These are phyloP conservation scores for Lentinula guzmanii DNA, from an alignment of 768 basidiomycete species.

Conservation along the genomic window DNA sequence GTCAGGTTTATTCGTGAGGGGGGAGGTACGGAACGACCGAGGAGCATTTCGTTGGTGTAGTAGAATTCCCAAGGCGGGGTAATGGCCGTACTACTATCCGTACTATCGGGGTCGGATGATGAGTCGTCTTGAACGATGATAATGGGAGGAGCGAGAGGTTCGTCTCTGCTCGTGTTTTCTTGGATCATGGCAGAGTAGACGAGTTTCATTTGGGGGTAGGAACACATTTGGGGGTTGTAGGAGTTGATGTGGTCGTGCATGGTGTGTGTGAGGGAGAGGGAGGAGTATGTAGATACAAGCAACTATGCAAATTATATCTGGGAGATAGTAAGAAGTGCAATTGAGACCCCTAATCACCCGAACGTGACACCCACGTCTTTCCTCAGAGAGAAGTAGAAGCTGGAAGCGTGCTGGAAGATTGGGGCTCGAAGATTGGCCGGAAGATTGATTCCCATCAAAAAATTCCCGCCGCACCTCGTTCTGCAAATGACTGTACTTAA, in stretches of 20 bases:
- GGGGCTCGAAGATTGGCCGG: no score
- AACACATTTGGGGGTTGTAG: constrained; percentile 33
- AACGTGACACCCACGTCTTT: no score
- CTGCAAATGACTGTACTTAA: no score
- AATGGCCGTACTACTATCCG: constrained; percentile 15
- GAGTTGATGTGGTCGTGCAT: constrained; percentile 64
- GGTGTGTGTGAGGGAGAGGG: neutral
- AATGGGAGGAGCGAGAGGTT: constrained; percentile 65
- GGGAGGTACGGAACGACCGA: constrained; percentile 58
- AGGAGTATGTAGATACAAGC: no score
- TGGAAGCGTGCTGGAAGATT: no score
- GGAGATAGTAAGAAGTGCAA: no score
- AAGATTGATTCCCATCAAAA: no score
- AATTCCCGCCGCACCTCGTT: no score
- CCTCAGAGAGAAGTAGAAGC: no score
- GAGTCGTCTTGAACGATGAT: no score
- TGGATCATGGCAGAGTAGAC: constrained; percentile 63
- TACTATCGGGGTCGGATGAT: neutral
- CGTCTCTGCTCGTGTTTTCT: constrained; percentile 60
- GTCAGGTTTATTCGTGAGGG: constrained; percentile 52
- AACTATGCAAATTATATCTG: no score
- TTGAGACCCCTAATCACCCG: no score
- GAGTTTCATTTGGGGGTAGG: constrained; percentile 35
- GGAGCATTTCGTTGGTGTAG: constrained; percentile 81
- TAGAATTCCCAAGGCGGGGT: constrained; percentile 79